Conservation (phyloP, 192 early-diverging fungal genomes). For the Funneliformis mosseae region DNA sequence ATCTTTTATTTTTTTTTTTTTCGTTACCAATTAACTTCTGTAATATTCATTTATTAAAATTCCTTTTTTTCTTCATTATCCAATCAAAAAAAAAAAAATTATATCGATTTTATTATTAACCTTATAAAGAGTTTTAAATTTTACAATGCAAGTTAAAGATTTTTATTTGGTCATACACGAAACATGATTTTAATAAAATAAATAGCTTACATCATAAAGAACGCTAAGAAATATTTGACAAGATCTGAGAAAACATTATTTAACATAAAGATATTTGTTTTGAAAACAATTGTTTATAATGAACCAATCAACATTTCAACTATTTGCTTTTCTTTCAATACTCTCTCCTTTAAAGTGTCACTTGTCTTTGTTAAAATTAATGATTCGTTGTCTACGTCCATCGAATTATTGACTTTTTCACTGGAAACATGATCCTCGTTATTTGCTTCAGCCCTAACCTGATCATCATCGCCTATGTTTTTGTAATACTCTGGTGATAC, state of each 20-base stretch:
- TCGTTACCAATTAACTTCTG: not conserved
- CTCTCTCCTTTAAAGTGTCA: not conserved
- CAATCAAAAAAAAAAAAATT: not conserved
- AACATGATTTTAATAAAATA: not conserved
- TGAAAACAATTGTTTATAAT: not conserved
- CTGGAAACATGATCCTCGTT: not conserved
- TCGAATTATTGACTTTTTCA: not conserved
- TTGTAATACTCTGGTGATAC: slow-evolving; percentile 12
- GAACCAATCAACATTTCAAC: slow-evolving; percentile 19
- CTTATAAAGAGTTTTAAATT: not conserved
- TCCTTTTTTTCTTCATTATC: not conserved
- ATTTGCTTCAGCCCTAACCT: not conserved
- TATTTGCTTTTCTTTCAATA: not conserved
- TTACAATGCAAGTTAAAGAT: not conserved
- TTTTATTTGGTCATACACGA: not conserved
- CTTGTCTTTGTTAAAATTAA: not conserved
- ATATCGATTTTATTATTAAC: not conserved
- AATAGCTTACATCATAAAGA: not conserved
- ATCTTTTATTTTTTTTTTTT: not conserved
- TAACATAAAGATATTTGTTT: not conserved
- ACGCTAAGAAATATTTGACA: not conserved
- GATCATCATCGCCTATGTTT: not conserved
- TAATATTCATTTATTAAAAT: not conserved
- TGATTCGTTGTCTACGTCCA: not conserved
- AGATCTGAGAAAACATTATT: not conserved